Percentiles rank a stretch among this genome's conserved stretches.
These are phyloP conservation scores for Huntiella savannae DNA, from an alignment of 2,329 filamentous ascomycete genomes.

Conservation along the genomic window DNA sequence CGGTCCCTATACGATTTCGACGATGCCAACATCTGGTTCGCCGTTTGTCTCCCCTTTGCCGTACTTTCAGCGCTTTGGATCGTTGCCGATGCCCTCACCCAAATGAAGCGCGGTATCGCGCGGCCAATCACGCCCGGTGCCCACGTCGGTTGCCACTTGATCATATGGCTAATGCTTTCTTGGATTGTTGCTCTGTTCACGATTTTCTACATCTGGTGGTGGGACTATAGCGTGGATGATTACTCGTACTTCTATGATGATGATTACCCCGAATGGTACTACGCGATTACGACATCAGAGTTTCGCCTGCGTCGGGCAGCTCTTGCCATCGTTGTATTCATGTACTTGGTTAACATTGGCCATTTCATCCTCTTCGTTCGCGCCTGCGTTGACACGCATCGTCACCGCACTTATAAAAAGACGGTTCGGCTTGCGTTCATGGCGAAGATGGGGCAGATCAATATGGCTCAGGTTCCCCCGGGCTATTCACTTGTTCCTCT, in stretches of 20 bases:
- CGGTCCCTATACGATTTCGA: not conserved
- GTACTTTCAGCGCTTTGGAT: not conserved
- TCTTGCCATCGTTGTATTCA: not conserved
- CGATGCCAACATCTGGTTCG: not conserved
- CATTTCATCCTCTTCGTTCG: constrained; percentile 1
- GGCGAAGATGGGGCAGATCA: too few species aligned
- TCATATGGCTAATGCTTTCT: constrained; percentile 13
- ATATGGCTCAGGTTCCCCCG: too few species aligned
- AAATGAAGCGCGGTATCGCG: not conserved
- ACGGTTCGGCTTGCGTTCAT: too few species aligned
- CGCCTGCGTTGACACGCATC: constrained; percentile 4
- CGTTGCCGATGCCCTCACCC: not conserved
- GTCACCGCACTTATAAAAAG: not conserved
- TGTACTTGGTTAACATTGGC: not conserved
- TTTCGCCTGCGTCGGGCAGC: not conserved
- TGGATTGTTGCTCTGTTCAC: not conserved
- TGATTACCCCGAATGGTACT: not conserved
- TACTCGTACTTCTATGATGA: not conserved
- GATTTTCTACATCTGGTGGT: not conserved
- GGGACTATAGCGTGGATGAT: not conserved
- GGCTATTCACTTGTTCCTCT: too few species aligned
- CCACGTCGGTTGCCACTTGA: constrained; percentile 13
- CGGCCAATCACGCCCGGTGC: constrained; percentile 12
- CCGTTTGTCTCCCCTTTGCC: not conserved
- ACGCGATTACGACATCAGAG: too few species aligned